Base-by-base conservation (phyloP, 352 stramenopile species). In the Phytophthora pseudosyringae region DNA sequence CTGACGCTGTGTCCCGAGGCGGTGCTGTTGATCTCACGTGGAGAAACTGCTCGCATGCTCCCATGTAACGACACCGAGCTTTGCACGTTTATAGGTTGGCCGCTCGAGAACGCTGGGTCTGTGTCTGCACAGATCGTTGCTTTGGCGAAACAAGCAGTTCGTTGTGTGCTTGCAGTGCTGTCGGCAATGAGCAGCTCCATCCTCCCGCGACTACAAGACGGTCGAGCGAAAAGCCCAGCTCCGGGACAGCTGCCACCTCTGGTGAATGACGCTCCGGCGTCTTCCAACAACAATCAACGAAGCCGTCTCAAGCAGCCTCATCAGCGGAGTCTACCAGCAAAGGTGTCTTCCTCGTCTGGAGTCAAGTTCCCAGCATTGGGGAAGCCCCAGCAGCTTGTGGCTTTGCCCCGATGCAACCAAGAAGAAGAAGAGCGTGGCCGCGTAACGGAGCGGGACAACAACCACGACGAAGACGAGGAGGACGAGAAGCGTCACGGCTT, bases 281-380 rank as follows among this genome's bases (percentile, higher is more conserved):
- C 16, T 32, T 49, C 50, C 13, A 59, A 11, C 49, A 67, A 41
- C 35, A 41, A 51, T 9, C 54, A 71, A 31, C 31, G 15, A 33
- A 77, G 71, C 59, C 64, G 59, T 9, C 69, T 82, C 13, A 70
- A 60, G 16, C 54, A 66, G 36, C 71, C 66, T 26, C 57, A 53
- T 0, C 63, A 73, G 39, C 62, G 59, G 18, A 47, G 1, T 51
- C 29, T 52, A 5, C 51, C 47, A 39, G 38, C 39, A 4, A 58
- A 49, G 11, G 25, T 25, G n/a, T 57, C 50, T 36, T 75, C 56
- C 16, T 69, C 61, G 15, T 52, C 29, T 11, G 44, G 1, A 0
- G 50, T 86, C 7, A 83, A 80, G 60, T 80, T 86, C 8, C 77
- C 75, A 48, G 56, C 61, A 16, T 63, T 83, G 8, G 47, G 69